Conservation (phyloP, 768 basidiomycete species). For the Phylloporus scabripes region DNA sequence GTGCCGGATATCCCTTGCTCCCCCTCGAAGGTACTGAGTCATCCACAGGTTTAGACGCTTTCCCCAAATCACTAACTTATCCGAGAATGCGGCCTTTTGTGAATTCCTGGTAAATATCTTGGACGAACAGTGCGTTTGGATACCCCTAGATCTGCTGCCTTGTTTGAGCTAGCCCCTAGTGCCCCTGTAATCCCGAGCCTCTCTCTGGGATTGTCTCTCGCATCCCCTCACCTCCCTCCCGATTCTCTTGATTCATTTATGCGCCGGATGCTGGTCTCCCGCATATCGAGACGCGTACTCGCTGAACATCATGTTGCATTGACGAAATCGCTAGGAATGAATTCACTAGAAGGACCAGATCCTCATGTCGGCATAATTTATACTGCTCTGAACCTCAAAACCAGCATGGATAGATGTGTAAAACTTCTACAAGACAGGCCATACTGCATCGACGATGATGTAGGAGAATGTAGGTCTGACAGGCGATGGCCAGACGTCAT, state of each 20-base stretch:
- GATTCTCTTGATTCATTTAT: slow-evolving; percentile 83
- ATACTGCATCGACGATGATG: slow-evolving; percentile 38
- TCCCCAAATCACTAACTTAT: slow-evolving; percentile 62
- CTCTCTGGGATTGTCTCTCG: slow-evolving; percentile 77
- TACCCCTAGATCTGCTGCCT: neutral
- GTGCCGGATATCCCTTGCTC: slow-evolving; percentile 33
- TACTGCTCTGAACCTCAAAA: slow-evolving; percentile 64
- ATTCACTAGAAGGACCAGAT: slow-evolving; percentile 36
- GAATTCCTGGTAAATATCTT: slow-evolving; percentile 58
- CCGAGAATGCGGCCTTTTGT: slow-evolving; percentile 79
- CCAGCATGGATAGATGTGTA: slow-evolving; percentile 66
- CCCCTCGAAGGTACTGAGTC: slow-evolving; percentile 6
- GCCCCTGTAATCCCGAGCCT: slow-evolving; percentile 76
- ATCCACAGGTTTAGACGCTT: slow-evolving; percentile 60
- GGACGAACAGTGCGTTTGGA: slow-evolving; percentile 62
- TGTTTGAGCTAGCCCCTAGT: slow-evolving; percentile 35
- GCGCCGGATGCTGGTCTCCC: slow-evolving; percentile 85
- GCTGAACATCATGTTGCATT: slow-evolving; percentile 87
- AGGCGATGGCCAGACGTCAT: slow-evolving; percentile 56
- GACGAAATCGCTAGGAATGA: slow-evolving; percentile 47
- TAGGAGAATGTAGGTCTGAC: slow-evolving; percentile 21
- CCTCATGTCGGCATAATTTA: slow-evolving; percentile 82
- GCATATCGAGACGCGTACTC: slow-evolving; percentile 84
- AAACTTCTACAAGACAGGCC: slow-evolving; percentile 48
- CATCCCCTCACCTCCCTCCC: slow-evolving; percentile 71